Evolutionary conservation across 441 rosid genomes (phyloP).

Genomic region (Gossypium davidsonii): DNA sequence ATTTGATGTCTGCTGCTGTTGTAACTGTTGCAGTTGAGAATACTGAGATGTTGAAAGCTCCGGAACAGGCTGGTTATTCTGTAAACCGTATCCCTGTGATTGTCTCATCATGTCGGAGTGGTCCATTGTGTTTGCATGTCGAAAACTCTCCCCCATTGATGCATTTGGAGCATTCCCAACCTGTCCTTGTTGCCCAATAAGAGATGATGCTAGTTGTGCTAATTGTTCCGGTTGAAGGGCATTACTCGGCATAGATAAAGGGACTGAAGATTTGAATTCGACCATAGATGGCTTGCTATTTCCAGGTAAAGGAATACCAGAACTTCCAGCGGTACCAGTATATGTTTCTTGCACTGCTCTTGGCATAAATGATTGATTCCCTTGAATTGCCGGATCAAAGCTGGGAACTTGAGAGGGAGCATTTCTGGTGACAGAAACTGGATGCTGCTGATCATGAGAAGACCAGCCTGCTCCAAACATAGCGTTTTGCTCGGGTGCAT

Average conservation of each 20-base stretch:
- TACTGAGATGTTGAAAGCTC: constrained; percentile 43
- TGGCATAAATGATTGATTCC: constrained; percentile 26
- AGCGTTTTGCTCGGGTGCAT: constrained; percentile 30
- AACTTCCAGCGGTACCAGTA: constrained; percentile 24
- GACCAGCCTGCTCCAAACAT: constrained; percentile 33
- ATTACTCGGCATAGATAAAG: constrained; percentile 28
- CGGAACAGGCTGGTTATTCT: constrained; percentile 26
- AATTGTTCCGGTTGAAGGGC: constrained; percentile 64
- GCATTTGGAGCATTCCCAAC: constrained; percentile 32
- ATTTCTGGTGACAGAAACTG: constrained; percentile 32
- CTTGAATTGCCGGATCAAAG: constrained; percentile 32
- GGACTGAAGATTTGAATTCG: constrained; percentile 27
- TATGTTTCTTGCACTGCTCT: constrained; percentile 34
- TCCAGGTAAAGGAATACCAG: constrained; percentile 29
- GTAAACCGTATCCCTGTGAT: constrained; percentile 42
- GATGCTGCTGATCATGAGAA: constrained; percentile 37
- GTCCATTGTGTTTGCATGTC: constrained; percentile 25
- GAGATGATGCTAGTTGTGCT: constrained; percentile 64
- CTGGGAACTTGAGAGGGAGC: constrained; percentile 31
- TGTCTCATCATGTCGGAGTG: constrained; percentile 28
- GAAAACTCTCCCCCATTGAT: constrained; percentile 28
- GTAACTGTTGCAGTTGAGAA: constrained; percentile 42
- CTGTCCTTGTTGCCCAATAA: constrained; percentile 59
- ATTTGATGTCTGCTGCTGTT: constrained; percentile 37
- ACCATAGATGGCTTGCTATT: constrained; percentile 17